Percentiles rank a stretch among this genome's conserved stretches.
These are phyloP conservation scores for Gyrodon lividus DNA, from an alignment of 768 basidiomycete species.

Conservation along the genomic window DNA sequence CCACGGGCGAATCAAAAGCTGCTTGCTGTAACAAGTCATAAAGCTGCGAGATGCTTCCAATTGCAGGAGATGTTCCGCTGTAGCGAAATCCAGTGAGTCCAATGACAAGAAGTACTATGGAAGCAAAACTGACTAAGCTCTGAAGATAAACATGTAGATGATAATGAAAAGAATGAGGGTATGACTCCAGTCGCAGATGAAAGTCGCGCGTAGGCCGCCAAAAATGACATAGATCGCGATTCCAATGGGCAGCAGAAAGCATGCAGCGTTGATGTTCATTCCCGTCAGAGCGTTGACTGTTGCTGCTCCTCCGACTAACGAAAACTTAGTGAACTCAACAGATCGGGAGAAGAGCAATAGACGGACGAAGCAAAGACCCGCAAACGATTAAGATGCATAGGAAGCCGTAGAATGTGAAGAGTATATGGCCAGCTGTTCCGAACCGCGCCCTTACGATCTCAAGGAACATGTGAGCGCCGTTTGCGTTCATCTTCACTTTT, in stretches of 20 bases:
- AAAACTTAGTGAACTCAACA: not conserved
- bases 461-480: conserved; percentile 55
- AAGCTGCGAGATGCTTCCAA: conserved; percentile 39
- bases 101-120: not conserved
- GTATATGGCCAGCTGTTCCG: conserved; percentile 44
- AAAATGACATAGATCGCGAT: conserved; percentile 43
- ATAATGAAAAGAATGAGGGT: conserved; percentile 45
- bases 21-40: conserved; percentile 51
- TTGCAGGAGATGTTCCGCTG: conserved; percentile 37
- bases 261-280: conserved; percentile 44
- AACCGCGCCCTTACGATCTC: conserved; percentile 55
- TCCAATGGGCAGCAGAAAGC: conserved; percentile 45
- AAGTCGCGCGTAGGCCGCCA: conserved; percentile 45
- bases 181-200: conserved; percentile 45
- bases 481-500: conserved; percentile 60
- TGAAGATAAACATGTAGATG: conserved; percentile 36
- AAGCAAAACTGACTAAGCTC: conserved; percentile 27
- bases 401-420: conserved; percentile 54
- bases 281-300: conserved; percentile 46
- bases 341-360: not conserved
- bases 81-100: not conserved
- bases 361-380: conserved; percentile 48
- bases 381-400: conserved; percentile 51
- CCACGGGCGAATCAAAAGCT: conserved; percentile 43
- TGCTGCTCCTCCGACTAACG: conserved; percentile 43